Conservation (phyloP, 305 asterid genomes). For the Rubia occidens region DNA sequence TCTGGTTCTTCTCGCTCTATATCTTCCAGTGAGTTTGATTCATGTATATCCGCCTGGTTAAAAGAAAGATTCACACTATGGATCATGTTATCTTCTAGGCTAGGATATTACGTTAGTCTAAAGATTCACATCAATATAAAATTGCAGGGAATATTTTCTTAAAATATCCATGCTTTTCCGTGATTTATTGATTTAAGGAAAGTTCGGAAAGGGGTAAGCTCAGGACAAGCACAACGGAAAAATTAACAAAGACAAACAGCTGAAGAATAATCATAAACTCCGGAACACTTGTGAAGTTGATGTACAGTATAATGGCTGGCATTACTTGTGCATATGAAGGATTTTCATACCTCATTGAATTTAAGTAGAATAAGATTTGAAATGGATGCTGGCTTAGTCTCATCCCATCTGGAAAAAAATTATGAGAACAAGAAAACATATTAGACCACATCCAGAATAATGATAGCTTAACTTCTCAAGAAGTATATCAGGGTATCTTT, state of each 20-base stretch:
- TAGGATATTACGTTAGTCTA: constrained; percentile 1
- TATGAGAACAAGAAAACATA: constrained; percentile 14
- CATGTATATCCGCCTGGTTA: constrained; percentile 79
- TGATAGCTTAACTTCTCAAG: neutral
- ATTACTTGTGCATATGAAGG: neutral
- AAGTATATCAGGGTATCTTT: neutral
- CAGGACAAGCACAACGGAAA: neutral
- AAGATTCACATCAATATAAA: neutral
- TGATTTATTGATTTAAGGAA: neutral
- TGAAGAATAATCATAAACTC: neutral
- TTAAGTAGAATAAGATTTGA: constrained; percentile 75
- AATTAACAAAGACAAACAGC: neutral
- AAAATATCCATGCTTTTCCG: neutral
- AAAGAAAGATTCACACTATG: neutral
- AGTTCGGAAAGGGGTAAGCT: neutral
- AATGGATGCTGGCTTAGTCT: constrained; percentile 61
- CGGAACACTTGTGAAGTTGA: neutral
- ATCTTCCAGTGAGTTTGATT: constrained; percentile 59
- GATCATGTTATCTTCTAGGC: neutral
- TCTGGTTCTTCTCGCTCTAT: constrained; percentile 63
- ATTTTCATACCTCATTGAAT: constrained; percentile 63
- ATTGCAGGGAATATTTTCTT: neutral
- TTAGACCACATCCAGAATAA: constrained; percentile 5
- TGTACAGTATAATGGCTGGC: neutral
- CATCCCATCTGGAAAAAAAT: constrained; percentile 70